Conservation (phyloP, 495 filamentous ascomycete genomes). For the Penicillium bovifimosum region DNA sequence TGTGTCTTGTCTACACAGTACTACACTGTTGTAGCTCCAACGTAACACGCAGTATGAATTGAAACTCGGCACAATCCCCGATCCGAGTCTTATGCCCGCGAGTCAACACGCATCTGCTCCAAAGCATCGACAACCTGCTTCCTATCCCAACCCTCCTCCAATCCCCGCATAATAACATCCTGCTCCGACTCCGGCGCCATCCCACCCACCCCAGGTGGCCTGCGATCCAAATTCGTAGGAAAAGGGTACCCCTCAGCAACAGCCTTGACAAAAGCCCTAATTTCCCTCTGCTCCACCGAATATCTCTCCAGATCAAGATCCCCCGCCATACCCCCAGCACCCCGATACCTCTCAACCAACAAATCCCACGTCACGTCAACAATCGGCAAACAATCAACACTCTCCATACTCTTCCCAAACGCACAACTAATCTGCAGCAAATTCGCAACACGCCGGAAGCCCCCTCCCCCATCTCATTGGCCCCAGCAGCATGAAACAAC, state of each 20-base stretch:
- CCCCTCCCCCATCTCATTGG: slow-evolving; percentile 36
- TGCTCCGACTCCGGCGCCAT: slow-evolving; percentile 54
- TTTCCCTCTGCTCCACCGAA: slow-evolving; percentile 7
- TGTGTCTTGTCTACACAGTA: no score
- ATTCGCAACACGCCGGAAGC: slow-evolving; percentile 46
- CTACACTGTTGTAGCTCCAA: no score
- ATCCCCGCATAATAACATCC: slow-evolving; percentile 39
- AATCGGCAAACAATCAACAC: slow-evolving; percentile 40
- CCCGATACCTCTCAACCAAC: slow-evolving; percentile 25
- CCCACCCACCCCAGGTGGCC: slow-evolving; percentile 43
- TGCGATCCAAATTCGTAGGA: slow-evolving; percentile 49
- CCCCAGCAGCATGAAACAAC: slow-evolving; percentile 52
- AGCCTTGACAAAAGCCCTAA: slow-evolving; percentile 35
- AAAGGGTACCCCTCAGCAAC: slow-evolving; percentile 53
- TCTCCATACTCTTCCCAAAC: slow-evolving; percentile 56
- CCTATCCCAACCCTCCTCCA: slow-evolving; percentile 34
- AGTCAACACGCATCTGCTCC: slow-evolving; percentile 31
- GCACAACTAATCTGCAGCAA: slow-evolving; percentile 50
- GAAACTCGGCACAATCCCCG: no score
- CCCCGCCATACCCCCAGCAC: slow-evolving; percentile 25
- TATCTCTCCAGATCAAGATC: slow-evolving; percentile 21
- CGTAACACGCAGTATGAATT: no score
- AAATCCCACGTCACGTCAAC: slow-evolving; percentile 38
- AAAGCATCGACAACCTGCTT: slow-evolving; percentile 33
- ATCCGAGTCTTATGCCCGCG: slow-evolving; percentile 15